Conservation (phyloP, 1,284 basidiomycete species). For the Porodaedalea pini region DNA sequence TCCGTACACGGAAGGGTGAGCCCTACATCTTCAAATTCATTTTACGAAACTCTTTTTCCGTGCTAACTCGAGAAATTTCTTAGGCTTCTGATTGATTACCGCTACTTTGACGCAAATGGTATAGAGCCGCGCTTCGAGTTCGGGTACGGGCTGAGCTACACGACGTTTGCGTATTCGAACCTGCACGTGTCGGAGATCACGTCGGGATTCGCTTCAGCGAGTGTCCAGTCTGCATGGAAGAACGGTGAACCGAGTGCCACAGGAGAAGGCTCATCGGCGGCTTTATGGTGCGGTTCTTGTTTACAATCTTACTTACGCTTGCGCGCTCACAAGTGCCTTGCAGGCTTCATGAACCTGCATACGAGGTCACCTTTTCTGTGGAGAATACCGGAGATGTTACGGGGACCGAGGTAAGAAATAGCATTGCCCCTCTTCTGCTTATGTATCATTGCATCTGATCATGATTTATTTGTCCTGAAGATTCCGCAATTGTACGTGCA, state of each 20-base stretch:
- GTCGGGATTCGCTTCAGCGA: conserved; percentile 22
- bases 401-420: conserved; percentile 33
- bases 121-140: conserved; percentile 71
- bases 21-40: background rate
- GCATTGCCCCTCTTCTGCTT: conserved; percentile 26
- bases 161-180: conserved; percentile 66
- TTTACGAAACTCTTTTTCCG: background rate
- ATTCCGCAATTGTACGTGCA: conserved; percentile 46
- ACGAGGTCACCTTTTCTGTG: conserved; percentile 30
- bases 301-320: background rate
- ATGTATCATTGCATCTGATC: conserved; percentile 29
- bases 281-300: conserved; percentile 19
- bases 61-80: background rate
- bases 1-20: conserved; percentile 62
- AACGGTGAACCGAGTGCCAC: conserved; percentile 16
- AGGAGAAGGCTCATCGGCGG: conserved; percentile 21
- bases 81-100: conserved; percentile 70
- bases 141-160: conserved; percentile 84
- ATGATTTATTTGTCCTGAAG: conserved; percentile 21
- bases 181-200: conserved; percentile 46
- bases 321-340: background rate
- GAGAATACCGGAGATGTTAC: conserved; percentile 31
- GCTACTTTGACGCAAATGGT: conserved; percentile 67
- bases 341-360: conserved; percentile 29
- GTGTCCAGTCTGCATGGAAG: conserved; percentile 18